phyloP scores from a whole-genome alignment of 345 rosid genomes.

The Laguncularia racemosa region DNA sequence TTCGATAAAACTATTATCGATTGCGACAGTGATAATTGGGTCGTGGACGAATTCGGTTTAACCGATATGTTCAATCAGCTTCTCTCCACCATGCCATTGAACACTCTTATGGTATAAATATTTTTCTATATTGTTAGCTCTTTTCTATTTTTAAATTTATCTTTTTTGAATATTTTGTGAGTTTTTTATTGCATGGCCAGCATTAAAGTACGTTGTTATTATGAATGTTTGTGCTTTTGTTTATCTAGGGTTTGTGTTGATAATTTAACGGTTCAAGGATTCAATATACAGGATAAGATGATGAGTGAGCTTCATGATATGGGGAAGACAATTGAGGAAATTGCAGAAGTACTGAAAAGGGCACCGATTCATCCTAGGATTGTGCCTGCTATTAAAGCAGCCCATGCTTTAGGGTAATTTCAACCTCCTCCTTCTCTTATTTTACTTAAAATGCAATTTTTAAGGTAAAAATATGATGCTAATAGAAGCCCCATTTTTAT shows the following conservation, averaged over 20 bases:
- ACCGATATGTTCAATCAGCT: slow-evolving; percentile 71
- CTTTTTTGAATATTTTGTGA: too few species aligned
- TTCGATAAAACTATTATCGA: slow-evolving; percentile 86
- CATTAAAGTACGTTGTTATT: too few species aligned
- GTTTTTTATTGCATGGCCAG: too few species aligned
- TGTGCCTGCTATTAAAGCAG: slow-evolving; percentile 62
- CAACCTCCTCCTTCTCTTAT: too few species aligned
- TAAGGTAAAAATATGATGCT: not conserved
- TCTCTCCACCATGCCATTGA: slow-evolving; percentile 94
- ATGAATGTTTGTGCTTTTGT: too few species aligned
- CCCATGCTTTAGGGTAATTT: slow-evolving; percentile 66
- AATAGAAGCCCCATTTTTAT: not conserved
- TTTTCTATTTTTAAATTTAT: too few species aligned
- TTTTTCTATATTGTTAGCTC: not conserved
- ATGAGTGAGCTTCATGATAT: slow-evolving; percentile 61
- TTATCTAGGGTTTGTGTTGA: not conserved
- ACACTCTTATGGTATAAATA: slow-evolving; percentile 58
- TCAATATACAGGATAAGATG: slow-evolving; percentile 50
- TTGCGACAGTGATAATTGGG: slow-evolving; percentile 82
- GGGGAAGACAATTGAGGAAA: slow-evolving; percentile 56
- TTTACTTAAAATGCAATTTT: too few species aligned
- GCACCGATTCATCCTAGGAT: slow-evolving; percentile 60
- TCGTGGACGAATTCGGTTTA: slow-evolving; percentile 63
- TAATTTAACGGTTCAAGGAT: not conserved
- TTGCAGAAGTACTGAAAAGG: slow-evolving; percentile 40